A percentile compares a stretch with the other conserved stretches of the same genome.
phyloP scores from a whole-genome alignment of 371 early-diverging fungal species.

The Rhizomucor miehei region DNA sequence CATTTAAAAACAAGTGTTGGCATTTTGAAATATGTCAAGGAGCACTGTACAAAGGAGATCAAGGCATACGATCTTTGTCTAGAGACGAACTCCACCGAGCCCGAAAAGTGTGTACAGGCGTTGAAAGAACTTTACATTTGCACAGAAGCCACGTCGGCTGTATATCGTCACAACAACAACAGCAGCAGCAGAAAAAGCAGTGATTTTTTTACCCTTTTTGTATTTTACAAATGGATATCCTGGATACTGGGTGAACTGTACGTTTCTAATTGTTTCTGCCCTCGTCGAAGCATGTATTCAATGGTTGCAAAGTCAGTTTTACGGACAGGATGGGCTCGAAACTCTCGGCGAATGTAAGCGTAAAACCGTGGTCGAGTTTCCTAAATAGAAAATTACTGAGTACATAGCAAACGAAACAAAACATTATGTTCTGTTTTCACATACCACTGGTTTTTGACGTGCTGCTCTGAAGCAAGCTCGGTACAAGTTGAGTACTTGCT shows the following conservation, averaged over 20 bases:
- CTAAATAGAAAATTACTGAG: constrained; percentile 17
- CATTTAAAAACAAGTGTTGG: constrained; percentile 49
- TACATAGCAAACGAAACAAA: not conserved
- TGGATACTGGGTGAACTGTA: constrained; percentile 57
- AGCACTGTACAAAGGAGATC: constrained; percentile 67
- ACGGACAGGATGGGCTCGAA: constrained; percentile 50
- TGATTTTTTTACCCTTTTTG: not conserved
- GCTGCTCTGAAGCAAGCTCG: constrained; percentile 60
- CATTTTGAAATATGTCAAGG: constrained; percentile 68
- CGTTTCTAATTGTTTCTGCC: constrained; percentile 53
- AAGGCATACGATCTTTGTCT: constrained; percentile 68
- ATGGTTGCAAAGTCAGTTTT: constrained; percentile 62
- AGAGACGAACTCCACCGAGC: constrained; percentile 58
- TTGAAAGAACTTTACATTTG: constrained; percentile 61
- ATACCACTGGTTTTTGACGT: constrained; percentile 53
- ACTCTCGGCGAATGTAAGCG: constrained; percentile 59
- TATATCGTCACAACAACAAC: constrained; percentile 24
- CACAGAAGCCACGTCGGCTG: constrained; percentile 55
- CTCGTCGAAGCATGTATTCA: constrained; percentile 61
- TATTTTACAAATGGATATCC: constrained; percentile 49
- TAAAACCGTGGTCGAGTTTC: constrained; percentile 56
- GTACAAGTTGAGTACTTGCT: constrained; percentile 56
- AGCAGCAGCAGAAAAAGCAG: constrained; percentile 1
- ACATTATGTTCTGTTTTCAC: not conserved
- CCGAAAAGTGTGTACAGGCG: constrained; percentile 61